phyloP scores from a whole-genome alignment of 2,329 filamentous ascomycete genomes.

The Nakataea oryzae region DNA sequence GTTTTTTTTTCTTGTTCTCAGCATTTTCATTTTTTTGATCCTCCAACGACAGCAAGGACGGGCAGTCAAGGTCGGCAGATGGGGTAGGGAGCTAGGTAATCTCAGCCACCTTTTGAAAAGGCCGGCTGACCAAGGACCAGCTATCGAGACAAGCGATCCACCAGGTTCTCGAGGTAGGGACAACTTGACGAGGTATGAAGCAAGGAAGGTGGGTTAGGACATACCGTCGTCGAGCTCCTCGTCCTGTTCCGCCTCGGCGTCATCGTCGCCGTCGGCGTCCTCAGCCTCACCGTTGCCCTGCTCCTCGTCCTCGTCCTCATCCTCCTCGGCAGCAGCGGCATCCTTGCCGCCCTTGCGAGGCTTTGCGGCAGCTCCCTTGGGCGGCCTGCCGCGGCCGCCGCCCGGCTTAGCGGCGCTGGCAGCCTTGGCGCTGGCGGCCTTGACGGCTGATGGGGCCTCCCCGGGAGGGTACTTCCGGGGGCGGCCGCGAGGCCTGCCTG shows the following conservation, averaged over 20 bases:
- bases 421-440: slow-evolving; percentile 3
- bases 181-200: not conserved
- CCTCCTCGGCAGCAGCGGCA: not conserved
- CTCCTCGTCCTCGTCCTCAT: slow-evolving; percentile 21
- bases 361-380: not conserved
- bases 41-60: not conserved
- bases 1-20: not conserved
- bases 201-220: not conserved
- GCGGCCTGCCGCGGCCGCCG: slow-evolving; percentile 7
- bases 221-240: slow-evolving; percentile 4
- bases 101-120: no score
- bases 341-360: slow-evolving; percentile 1
- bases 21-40: not conserved
- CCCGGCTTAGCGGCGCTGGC: slow-evolving; percentile 3
- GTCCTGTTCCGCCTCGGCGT: slow-evolving; percentile 1
- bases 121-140: not conserved
- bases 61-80: not conserved
- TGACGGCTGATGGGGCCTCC: slow-evolving; percentile 9
- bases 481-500: slow-evolving; percentile 12
- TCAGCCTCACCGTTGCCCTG: slow-evolving; percentile 1
- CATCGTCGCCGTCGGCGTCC: slow-evolving; percentile 1
- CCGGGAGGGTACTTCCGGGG: slow-evolving; percentile 9
- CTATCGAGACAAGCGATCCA: not conserved
- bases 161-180: not conserved
- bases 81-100: no score